phyloP scores from a whole-genome alignment of 1,139 yeast species.

The Geotrichum phurueaensis region DNA sequence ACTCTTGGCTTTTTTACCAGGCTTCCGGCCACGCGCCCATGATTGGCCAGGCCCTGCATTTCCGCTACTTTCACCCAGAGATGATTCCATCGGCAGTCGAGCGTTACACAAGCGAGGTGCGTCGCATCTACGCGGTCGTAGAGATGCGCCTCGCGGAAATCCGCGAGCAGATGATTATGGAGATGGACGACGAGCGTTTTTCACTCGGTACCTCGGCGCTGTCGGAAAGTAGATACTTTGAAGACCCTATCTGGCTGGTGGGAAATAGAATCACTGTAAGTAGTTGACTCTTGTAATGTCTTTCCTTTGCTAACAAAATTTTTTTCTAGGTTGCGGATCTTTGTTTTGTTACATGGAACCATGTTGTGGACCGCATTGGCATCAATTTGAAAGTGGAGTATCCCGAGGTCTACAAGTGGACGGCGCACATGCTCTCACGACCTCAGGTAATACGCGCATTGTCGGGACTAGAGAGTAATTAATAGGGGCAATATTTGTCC shows the following conservation, averaged over 20 bases:
- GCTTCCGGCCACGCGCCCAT: conserved; percentile 96
- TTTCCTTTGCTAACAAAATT: neutral
- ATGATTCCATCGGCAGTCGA: conserved; percentile 86
- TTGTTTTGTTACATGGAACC: conserved; percentile 94
- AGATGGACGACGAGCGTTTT: conserved; percentile 79
- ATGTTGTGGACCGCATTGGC: conserved; percentile 88
- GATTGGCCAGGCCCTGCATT: conserved; percentile 96
- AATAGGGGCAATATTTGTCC: neutral
- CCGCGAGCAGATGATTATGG: conserved; percentile 86
- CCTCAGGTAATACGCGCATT: conserved; percentile 36
- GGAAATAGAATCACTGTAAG: conserved; percentile 69
- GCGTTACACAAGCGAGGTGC: conserved; percentile 86
- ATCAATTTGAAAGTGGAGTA: conserved; percentile 71
- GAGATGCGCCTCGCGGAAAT: conserved; percentile 95
- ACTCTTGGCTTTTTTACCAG: conserved; percentile 89
- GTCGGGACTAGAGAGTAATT: conserved; percentile 29
- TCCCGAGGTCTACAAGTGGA: conserved; percentile 92
- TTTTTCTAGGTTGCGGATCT: conserved; percentile 63
- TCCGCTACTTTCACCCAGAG: conserved; percentile 82
- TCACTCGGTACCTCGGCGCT: conserved; percentile 85
- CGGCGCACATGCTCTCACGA: conserved; percentile 39
- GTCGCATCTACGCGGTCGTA: conserved; percentile 88
- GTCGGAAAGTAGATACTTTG: conserved; percentile 79
- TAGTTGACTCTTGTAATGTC: neutral
- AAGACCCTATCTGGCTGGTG: conserved; percentile 92